Conservation (phyloP, 192 early-diverging fungal genomes). For the Coemansia sp. region DNA sequence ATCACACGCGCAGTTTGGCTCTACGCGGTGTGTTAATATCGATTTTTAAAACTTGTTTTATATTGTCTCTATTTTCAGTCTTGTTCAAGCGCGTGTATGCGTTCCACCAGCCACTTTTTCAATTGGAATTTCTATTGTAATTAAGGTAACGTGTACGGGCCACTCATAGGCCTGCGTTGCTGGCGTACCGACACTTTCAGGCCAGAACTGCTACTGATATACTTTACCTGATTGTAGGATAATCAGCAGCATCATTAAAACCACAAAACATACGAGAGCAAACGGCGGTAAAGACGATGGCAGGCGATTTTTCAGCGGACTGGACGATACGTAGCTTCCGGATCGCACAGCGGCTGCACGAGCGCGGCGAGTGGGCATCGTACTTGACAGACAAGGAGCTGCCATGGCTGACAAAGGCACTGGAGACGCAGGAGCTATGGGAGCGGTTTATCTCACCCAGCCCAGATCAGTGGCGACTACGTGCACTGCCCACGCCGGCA, state of each 20-base stretch:
- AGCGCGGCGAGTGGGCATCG: constrained; percentile 34
- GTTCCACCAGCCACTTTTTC: not conserved
- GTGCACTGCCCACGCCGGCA: constrained; percentile 23
- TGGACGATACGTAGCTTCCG: constrained; percentile 43
- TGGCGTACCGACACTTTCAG: too few species aligned
- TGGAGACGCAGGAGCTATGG: constrained; percentile 50
- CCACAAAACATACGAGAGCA: too few species aligned
- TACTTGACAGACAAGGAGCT: constrained; percentile 37
- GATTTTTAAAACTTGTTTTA: not conserved
- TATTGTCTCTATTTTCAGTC: not conserved
- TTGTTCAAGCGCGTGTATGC: not conserved
- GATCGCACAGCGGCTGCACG: constrained; percentile 44
- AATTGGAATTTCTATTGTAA: not conserved
- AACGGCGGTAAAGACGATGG: constrained; percentile 2
- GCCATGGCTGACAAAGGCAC: constrained; percentile 34
- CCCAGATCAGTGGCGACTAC: constrained; percentile 49
- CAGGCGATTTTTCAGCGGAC: constrained; percentile 13
- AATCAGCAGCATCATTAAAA: too few species aligned
- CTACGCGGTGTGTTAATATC: constrained; percentile 1
- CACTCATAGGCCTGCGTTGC: too few species aligned
- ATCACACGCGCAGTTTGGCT: constrained; percentile 6
- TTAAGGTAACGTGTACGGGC: not conserved
- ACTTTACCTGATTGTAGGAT: not conserved
- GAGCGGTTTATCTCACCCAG: constrained; percentile 45
- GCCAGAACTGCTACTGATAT: not conserved